Conservation (phyloP, 2,329 filamentous ascomycete genomes). For the Aureobasidium sp. region DNA sequence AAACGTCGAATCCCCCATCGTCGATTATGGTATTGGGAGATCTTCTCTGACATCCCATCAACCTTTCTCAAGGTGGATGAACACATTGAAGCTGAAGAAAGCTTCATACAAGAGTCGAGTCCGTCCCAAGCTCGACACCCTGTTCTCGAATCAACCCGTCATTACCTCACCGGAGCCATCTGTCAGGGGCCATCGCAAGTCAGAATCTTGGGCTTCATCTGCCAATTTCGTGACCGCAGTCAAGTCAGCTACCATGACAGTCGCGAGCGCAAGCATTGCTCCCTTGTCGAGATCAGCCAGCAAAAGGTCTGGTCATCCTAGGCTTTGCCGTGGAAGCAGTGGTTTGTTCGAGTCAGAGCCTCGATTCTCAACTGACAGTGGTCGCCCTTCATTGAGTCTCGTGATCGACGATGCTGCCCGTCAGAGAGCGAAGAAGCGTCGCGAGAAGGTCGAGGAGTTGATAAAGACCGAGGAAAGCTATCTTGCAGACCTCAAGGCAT, state of each 20-base stretch:
- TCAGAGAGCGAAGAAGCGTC: constrained; percentile 63
- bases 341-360: constrained; percentile 56
- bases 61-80: constrained; percentile 68
- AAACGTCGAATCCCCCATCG: neutral
- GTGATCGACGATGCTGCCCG: constrained; percentile 59
- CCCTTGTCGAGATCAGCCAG: constrained; percentile 50
- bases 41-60: neutral
- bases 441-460: constrained; percentile 75
- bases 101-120: constrained; percentile 24
- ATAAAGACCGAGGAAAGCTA: constrained; percentile 82
- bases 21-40: neutral
- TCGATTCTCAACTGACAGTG: constrained; percentile 53
- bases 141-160: neutral
- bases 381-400: constrained; percentile 34
- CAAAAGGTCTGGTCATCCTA: constrained; percentile 46
- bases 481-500: constrained; percentile 74
- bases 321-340: constrained; percentile 49
- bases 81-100: constrained; percentile 54
- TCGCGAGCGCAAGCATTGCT: constrained; percentile 61
- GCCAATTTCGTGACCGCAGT: constrained; percentile 72
- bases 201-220: constrained; percentile 60
- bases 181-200: constrained; percentile 28
- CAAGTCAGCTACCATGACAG: constrained; percentile 71
- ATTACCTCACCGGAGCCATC: neutral
- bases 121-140: constrained; percentile 24